A percentile compares a stretch with the other conserved stretches of the same genome.
Evolutionary conservation across 805 yeast species (phyloP).

Genomic region (Candida schatavii): DNA sequence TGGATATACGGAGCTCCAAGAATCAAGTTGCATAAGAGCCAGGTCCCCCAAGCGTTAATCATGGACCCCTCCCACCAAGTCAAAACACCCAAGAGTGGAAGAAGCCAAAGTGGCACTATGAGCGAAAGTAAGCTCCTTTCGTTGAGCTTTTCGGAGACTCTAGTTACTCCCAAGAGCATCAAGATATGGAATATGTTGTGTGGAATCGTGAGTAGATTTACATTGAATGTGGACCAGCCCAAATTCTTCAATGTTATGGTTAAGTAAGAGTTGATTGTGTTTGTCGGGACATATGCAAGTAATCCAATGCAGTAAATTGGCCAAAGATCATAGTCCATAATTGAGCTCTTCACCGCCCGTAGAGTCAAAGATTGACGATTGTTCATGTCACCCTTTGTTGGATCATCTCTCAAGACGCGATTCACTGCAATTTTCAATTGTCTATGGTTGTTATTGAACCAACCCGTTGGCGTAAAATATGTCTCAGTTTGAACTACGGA

Average conservation of each 20-base stretch:
- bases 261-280: conserved; percentile 34
- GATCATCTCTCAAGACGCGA: conserved; percentile 60
- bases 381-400: conserved; percentile 59
- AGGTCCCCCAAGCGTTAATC: conserved; percentile 41
- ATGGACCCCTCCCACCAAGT: conserved; percentile 44
- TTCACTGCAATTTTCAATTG: conserved; percentile 60
- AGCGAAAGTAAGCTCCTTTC: conserved; percentile 23
- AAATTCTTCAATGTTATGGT: conserved; percentile 43
- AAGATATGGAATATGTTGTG: conserved; percentile 26
- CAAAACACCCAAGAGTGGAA: conserved; percentile 29
- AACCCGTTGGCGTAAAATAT: conserved; percentile 46
- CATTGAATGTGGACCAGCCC: conserved; percentile 37
- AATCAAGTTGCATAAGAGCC: conserved; percentile 28
- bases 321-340: conserved; percentile 52
- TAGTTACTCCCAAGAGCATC: conserved; percentile 17
- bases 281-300: conserved; percentile 17
- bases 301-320: conserved; percentile 52
- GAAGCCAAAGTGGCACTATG: conserved; percentile 27
- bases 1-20: conserved; percentile 20
- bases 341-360: conserved; percentile 35
- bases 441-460: conserved; percentile 38
- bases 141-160: conserved; percentile 20
- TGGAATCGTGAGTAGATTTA: conserved; percentile 53
- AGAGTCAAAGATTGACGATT: conserved; percentile 52
- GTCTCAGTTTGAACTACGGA: conserved; percentile 49